Evolutionary conservation across 139 green algal genomes (phyloP).

Genomic region (Auxenochlorella pyrenoidosa): DNA sequence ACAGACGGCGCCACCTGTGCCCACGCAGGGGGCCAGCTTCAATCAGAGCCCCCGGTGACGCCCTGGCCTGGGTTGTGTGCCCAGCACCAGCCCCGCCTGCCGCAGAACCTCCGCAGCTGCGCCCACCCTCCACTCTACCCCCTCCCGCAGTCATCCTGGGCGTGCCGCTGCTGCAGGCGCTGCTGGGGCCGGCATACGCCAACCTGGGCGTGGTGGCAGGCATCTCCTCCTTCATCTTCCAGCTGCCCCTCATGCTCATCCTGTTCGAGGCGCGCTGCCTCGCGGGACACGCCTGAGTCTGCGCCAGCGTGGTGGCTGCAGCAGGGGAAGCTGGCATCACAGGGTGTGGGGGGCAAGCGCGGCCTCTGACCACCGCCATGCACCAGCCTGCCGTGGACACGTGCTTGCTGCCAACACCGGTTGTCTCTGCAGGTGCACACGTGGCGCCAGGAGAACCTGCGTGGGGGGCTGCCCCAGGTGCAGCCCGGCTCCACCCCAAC

Average conservation of each 20-base stretch:
- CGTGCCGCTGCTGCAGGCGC: slow-evolving; percentile 39
- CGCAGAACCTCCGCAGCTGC: neutral
- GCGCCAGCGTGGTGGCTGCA: neutral
- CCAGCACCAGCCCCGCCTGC: too few relatives aligned
- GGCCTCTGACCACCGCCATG: too few relatives aligned
- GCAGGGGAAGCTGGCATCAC: neutral
- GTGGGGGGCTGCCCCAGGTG: neutral
- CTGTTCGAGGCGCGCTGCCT: slow-evolving; percentile 39
- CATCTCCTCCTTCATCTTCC: slow-evolving; percentile 54
- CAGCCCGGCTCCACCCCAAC: neutral
- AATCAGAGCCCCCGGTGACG: too few relatives aligned
- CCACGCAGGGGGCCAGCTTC: too few relatives aligned
- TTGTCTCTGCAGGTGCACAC: slow-evolving; percentile 29
- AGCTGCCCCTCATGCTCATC: slow-evolving; percentile 56
- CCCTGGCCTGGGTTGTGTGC: too few relatives aligned
- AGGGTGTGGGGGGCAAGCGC: too few relatives aligned
- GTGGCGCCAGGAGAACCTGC: slow-evolving; percentile 17
- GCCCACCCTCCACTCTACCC: neutral
- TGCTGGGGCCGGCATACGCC: slow-evolving; percentile 36
- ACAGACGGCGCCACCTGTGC: too few relatives aligned
- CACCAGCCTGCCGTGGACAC: too few relatives aligned
- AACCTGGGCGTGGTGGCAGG: slow-evolving; percentile 46
- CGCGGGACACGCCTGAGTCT: neutral
- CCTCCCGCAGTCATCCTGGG: slow-evolving; percentile 43
- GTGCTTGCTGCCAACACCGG: too few relatives aligned